Conservation (phyloP, 805 yeast species). For the Candida piceae region DNA sequence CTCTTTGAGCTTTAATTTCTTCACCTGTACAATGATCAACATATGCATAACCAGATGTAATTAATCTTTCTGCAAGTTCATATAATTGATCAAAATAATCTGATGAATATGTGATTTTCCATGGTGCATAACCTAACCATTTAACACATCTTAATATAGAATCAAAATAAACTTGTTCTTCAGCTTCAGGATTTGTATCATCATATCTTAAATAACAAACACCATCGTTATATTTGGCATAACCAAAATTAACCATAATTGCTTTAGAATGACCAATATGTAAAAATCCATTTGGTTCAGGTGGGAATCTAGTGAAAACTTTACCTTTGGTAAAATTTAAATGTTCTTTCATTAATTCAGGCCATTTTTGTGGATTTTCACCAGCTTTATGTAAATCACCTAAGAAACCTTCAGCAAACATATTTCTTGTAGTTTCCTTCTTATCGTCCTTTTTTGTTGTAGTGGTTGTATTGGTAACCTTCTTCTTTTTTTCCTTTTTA, state of each 20-base stretch:
- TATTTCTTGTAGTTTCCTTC: slow-evolving; percentile 44
- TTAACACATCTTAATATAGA: slow-evolving; percentile 78
- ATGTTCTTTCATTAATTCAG: slow-evolving; percentile 80
- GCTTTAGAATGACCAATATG: slow-evolving; percentile 99
- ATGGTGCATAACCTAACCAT: slow-evolving; percentile 95
- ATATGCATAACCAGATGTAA: slow-evolving; percentile 69
- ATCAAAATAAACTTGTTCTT: slow-evolving; percentile 84
- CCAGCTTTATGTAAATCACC: slow-evolving; percentile 96
- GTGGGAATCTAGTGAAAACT: slow-evolving; percentile 95
- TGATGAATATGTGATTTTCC: slow-evolving; percentile 91
- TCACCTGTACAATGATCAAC: slow-evolving; percentile 93
- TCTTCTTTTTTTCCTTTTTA: slow-evolving; percentile 67
- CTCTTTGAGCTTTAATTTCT: slow-evolving; percentile 85
- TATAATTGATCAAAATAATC: slow-evolving; percentile 91
- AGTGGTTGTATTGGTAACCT: slow-evolving; percentile 24
- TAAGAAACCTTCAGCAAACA: slow-evolving; percentile 93
- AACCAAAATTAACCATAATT: slow-evolving; percentile 97
- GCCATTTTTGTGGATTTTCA: slow-evolving; percentile 85
- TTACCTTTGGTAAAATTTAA: slow-evolving; percentile 71
- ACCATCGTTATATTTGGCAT: slow-evolving; percentile 81
- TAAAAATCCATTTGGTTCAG: slow-evolving; percentile 96
- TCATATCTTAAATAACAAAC: slow-evolving; percentile 89
- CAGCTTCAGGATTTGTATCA: slow-evolving; percentile 99
- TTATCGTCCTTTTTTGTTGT: slow-evolving; percentile 16
- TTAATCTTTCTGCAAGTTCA: slow-evolving; percentile 79